phyloP scores from a whole-genome alignment of 495 filamentous ascomycete species.

The Rostrohypoxylon terebratum region DNA sequence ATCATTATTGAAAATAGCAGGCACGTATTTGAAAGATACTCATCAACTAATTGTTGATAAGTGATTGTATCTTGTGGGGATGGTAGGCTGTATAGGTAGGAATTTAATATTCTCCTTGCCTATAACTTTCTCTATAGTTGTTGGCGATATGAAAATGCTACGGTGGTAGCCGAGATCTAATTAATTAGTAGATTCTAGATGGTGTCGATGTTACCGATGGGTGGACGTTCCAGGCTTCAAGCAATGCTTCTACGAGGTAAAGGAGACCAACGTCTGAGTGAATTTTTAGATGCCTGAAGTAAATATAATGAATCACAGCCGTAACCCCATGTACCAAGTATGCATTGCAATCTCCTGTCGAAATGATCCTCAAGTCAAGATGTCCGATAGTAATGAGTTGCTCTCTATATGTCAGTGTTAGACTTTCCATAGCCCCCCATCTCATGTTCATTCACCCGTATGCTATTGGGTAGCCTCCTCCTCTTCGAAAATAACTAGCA shows the following conservation, averaged over 20 bases:
- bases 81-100: not conserved
- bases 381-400: not conserved
- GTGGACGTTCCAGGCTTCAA: too few relatives aligned
- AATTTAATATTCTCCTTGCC: not conserved
- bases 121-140: not conserved
- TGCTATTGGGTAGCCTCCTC: slow-evolving; percentile 33
- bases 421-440: not conserved
- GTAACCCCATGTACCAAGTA: not conserved
- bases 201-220: too few relatives aligned
- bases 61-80: not conserved
- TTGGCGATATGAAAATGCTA: too few relatives aligned
- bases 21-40: not conserved
- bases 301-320: not conserved
- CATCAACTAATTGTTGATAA: not conserved
- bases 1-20: not conserved
- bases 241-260: not conserved
- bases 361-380: not conserved
- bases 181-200: too few relatives aligned
- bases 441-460: not conserved
- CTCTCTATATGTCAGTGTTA: not conserved
- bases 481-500: slow-evolving; percentile 67
- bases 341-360: not conserved
- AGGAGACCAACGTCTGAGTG: not conserved
- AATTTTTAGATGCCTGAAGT: not conserved
- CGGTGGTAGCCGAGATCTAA: too few relatives aligned